Conservation (phyloP, 148 eudicot species). For the Rhododendron molle region DNA sequence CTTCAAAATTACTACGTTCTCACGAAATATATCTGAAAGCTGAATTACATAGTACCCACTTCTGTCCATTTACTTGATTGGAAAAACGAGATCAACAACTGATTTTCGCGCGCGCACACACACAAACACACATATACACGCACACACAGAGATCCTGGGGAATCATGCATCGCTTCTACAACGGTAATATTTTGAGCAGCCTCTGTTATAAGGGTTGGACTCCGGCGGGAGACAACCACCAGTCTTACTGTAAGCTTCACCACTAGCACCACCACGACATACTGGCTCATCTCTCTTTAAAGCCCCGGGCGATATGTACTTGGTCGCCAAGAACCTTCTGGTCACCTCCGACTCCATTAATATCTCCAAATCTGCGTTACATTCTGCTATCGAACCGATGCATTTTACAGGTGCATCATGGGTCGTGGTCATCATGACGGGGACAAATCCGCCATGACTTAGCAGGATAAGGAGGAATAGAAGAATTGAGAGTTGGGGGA, state of each 20-base stretch:
- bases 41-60: not conserved
- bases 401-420: slow-evolving; percentile 18
- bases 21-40: not conserved
- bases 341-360: slow-evolving; percentile 47
- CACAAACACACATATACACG: not conserved
- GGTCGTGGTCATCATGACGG: not conserved
- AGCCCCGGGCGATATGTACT: slow-evolving; percentile 53
- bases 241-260: slow-evolving; percentile 27
- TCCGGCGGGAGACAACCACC: not conserved
- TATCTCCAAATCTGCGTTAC: slow-evolving; percentile 37
- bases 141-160: not conserved
- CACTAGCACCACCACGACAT: slow-evolving; percentile 48
- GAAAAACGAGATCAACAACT: not conserved
- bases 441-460: not conserved
- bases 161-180: slow-evolving; percentile 4
- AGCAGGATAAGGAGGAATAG: not conserved
- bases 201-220: slow-evolving; percentile 11
- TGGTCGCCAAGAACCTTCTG: slow-evolving; percentile 36
- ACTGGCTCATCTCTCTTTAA: slow-evolving; percentile 58
- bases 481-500: slow-evolving; percentile 1
- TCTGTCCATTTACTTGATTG: not conserved
- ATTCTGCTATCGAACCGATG: slow-evolving; percentile 46
- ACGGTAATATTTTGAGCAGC: slow-evolving; percentile 10
- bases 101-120: not conserved
- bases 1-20: not conserved